These are phyloP conservation scores for Agrocybe praecox DNA, from an alignment of 768 basidiomycete genomes.

Conservation along the genomic window DNA sequence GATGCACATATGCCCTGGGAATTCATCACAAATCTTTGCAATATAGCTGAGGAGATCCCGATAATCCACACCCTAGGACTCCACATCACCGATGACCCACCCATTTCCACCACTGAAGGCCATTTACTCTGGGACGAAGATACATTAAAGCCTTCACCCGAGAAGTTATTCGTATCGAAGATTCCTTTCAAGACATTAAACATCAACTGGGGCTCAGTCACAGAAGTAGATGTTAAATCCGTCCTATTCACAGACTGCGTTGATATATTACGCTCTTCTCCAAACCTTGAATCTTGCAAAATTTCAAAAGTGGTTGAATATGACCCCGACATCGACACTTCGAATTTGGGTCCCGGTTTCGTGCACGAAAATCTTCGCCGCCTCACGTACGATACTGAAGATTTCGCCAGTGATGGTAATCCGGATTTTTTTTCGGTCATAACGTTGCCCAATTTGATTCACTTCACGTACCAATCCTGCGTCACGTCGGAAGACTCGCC, in stretches of 20 bases:
- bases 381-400: background rate
- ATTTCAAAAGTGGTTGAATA: background rate
- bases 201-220: background rate
- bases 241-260: background rate
- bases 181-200: background rate
- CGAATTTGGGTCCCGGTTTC: background rate
- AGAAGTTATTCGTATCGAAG: background rate
- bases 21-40: background rate
- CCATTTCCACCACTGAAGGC: background rate
- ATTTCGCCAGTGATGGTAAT: background rate
- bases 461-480: background rate
- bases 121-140: background rate
- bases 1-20: background rate
- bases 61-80: background rate
- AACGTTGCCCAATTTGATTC: background rate
- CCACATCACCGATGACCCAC: background rate
- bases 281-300: background rate
- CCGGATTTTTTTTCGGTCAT: background rate
- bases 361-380: background rate
- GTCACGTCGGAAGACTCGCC: background rate
- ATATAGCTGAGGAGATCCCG: background rate
- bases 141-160: background rate
- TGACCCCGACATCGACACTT: background rate
- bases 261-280: background rate
- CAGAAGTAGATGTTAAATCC: background rate